Conservation (phyloP, 75 land plant genomes). For the Isoetes taiwanensis region DNA sequence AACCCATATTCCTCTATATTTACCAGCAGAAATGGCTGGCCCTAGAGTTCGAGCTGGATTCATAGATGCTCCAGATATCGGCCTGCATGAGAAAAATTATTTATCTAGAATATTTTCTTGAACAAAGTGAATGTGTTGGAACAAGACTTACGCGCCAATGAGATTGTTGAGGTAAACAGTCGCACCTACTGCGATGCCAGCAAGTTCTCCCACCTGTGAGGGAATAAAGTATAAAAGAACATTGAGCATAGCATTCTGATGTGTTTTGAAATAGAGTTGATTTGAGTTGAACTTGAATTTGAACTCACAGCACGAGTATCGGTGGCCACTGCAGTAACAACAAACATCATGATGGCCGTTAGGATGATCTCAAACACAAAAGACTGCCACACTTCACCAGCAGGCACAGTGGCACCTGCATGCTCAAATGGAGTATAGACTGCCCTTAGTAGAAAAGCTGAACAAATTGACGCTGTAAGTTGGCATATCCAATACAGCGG, state of each 20-base stretch:
- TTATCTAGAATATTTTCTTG: too few species aligned
- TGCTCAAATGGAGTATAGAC: background rate
- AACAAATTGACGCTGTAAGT: background rate
- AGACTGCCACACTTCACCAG: conserved; percentile 25
- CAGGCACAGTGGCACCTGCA: conserved; percentile 28
- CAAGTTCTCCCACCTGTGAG: conserved; percentile 76
- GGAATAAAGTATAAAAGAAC: too few species aligned
- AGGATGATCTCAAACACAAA: conserved; percentile 42
- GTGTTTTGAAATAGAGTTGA: too few species aligned
- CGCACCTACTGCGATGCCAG: conserved; percentile 85
- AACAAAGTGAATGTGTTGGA: too few species aligned
- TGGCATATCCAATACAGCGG: background rate
- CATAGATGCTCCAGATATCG: conserved; percentile 7
- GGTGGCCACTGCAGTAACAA: conserved; percentile 51
- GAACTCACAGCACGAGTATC: conserved; percentile 43
- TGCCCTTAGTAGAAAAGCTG: background rate
- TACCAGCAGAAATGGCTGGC: background rate
- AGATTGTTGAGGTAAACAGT: conserved; percentile 77
- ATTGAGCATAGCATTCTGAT: too few species aligned
- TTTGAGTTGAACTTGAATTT: too few species aligned
- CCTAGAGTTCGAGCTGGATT: background rate
- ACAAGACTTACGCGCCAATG: conserved; percentile 52
- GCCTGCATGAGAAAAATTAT: background rate
- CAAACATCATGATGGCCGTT: conserved; percentile 52
- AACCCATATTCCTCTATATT: background rate